Evolutionary conservation across 2,329 filamentous ascomycete species (phyloP).

Genomic region (Ophioceras dolichostomum): DNA sequence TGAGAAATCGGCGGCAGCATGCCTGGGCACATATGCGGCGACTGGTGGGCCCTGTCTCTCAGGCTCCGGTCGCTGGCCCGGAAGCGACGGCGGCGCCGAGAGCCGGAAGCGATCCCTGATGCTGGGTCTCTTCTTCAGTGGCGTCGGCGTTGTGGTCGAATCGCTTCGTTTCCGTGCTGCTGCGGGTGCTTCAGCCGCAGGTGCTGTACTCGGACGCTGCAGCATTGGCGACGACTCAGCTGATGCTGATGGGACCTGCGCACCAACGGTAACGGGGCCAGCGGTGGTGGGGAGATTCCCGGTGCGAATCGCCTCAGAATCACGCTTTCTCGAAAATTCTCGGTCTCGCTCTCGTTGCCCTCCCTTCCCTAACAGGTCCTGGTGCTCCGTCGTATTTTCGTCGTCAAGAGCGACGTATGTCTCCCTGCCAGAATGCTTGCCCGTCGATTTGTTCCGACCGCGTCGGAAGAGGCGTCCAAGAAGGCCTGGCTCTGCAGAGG

Average conservation of each 20-base stretch:
- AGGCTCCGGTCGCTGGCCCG: not conserved
- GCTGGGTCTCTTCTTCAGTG: conserved; percentile 1
- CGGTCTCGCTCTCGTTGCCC: not conserved
- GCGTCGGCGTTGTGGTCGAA: not conserved
- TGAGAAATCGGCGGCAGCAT: conserved; percentile 7
- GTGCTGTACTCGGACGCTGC: not conserved
- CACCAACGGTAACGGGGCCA: too few species aligned
- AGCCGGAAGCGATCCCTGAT: conserved; percentile 1
- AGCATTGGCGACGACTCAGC: not conserved
- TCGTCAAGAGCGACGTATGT: not conserved
- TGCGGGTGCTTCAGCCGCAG: not conserved
- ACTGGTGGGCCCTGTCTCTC: not conserved
- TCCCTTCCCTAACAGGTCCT: not conserved
- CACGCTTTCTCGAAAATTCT: not conserved
- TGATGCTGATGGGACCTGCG: not conserved
- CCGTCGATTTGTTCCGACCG: not conserved
- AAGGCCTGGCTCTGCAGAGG: not conserved
- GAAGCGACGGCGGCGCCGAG: too few species aligned
- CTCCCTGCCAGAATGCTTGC: not conserved
- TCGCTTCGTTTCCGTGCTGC: not conserved
- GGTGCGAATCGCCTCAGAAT: not conserved
- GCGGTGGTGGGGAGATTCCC: too few species aligned
- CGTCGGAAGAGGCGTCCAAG: conserved; percentile 1
- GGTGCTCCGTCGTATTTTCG: not conserved
- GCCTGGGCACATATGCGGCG: conserved; percentile 5